Evolutionary conservation across 1,139 yeast species (phyloP).

Genomic region (Blastobotrys illinoisensis): DNA sequence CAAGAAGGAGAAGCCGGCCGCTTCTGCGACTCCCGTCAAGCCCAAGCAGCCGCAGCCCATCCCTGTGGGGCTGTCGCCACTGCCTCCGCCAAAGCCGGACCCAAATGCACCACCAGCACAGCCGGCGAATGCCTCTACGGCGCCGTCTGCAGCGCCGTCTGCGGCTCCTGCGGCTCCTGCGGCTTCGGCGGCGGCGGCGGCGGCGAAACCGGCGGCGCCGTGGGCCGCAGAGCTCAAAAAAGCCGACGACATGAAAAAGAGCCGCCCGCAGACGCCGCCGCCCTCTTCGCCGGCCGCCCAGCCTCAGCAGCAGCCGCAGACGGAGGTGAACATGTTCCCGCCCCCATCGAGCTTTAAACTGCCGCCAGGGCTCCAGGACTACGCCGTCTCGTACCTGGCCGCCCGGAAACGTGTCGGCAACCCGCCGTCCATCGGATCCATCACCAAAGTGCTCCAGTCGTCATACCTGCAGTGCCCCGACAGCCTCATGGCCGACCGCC

Average conservation of each 20-base stretch:
- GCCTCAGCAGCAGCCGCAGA: constrained; percentile 9
- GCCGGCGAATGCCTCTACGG: constrained; percentile 1
- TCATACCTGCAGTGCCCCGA: constrained; percentile 90
- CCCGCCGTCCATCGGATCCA: constrained; percentile 54
- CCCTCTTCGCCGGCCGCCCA: constrained; percentile 9
- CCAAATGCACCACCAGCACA: neutral
- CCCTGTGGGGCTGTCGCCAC: neutral
- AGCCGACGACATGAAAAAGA: constrained; percentile 34
- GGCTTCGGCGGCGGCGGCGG: constrained; percentile 41
- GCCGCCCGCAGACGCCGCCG: neutral
- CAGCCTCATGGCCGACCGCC: constrained; percentile 83
- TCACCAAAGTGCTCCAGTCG: constrained; percentile 58
- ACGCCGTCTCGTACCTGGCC: constrained; percentile 42
- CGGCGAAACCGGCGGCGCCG: constrained; percentile 47
- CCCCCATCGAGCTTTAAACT: constrained; percentile 20
- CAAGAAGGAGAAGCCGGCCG: neutral
- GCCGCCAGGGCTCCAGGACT: constrained; percentile 47
- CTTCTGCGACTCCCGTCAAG: neutral
- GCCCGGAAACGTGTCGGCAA: constrained; percentile 41
- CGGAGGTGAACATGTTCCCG: constrained; percentile 9
- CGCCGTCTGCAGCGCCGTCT: constrained; percentile 1
- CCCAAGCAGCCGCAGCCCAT: neutral
- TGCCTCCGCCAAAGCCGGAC: neutral
- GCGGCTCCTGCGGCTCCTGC: constrained; percentile 18
- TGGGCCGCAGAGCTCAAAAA: constrained; percentile 58